Evolutionary conservation across 306 rosid genomes (phyloP).

Genomic region (Benincasa hispida): DNA sequence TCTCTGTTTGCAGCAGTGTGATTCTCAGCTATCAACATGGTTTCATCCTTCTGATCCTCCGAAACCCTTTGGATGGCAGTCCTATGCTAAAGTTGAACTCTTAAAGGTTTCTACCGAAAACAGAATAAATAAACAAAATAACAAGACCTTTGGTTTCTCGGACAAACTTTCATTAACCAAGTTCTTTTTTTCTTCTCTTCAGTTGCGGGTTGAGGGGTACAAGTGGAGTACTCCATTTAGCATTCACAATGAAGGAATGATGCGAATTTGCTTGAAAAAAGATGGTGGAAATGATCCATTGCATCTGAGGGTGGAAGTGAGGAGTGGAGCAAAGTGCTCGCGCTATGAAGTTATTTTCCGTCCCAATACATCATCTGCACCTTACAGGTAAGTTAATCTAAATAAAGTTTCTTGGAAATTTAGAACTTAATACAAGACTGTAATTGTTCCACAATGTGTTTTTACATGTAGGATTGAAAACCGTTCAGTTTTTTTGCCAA

Average conservation of each 20-base stretch:
- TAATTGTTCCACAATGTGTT: not conserved
- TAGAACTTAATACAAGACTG: not conserved
- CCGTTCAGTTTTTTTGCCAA: constrained; percentile 75
- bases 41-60: constrained; percentile 88
- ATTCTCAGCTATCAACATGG: constrained; percentile 64
- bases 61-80: constrained; percentile 69
- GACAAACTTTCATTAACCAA: not conserved
- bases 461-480: constrained; percentile 65
- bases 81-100: constrained; percentile 67
- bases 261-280: constrained; percentile 61
- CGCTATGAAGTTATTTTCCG: constrained; percentile 80
- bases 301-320: constrained; percentile 66
- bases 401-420: constrained; percentile 4
- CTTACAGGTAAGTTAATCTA: constrained; percentile 59
- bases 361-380: constrained; percentile 59
- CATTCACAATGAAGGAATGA: constrained; percentile 64
- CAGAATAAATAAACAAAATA: not conserved
- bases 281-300: constrained; percentile 37
- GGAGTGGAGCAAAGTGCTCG: constrained; percentile 83
- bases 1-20: constrained; percentile 82
- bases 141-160: not conserved
- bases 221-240: constrained; percentile 92
- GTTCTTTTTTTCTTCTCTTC: constrained; percentile 16
- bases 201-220: constrained; percentile 77
- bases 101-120: constrained; percentile 41